Percentiles rank a stretch among this genome's conserved stretches.
phyloP scores from a whole-genome alignment of 805 yeast genomes.

The Blastobotrys chiropterorum region DNA sequence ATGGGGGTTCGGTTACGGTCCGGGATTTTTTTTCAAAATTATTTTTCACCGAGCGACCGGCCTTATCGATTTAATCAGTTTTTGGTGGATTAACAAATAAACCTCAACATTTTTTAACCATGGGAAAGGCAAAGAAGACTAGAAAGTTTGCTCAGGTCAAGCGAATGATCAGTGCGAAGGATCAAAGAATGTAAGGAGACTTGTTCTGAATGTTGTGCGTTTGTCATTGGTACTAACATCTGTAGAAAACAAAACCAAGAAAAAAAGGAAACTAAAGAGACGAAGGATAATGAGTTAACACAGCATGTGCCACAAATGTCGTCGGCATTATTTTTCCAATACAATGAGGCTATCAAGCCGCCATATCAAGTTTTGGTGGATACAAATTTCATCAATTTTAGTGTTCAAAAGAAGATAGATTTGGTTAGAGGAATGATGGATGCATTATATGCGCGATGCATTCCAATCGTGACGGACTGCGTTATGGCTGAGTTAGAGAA shows the following conservation, averaged over 20 bases:
- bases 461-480: slow-evolving; percentile 93
- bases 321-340: slow-evolving; percentile 90
- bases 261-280: slow-evolving; percentile 33
- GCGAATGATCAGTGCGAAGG: slow-evolving; percentile 70
- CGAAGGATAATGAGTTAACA: slow-evolving; percentile 71
- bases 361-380: slow-evolving; percentile 95
- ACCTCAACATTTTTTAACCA: slow-evolving; percentile 24
- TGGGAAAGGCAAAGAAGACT: slow-evolving; percentile 97
- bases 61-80: neutral
- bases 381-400: slow-evolving; percentile 94
- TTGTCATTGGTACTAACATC: neutral
- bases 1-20: neutral
- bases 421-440: slow-evolving; percentile 97
- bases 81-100: slow-evolving; percentile 3
- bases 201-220: slow-evolving; percentile 22
- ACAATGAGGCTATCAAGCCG: slow-evolving; percentile 90
- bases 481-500: slow-evolving; percentile 97
- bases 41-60: neutral
- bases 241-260: slow-evolving; percentile 38
- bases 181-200: slow-evolving; percentile 47
- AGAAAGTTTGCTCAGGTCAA: slow-evolving; percentile 94
- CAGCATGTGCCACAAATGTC: slow-evolving; percentile 87
- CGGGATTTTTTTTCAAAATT: slow-evolving; percentile 4
- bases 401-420: slow-evolving; percentile 93
- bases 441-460: slow-evolving; percentile 86